These are phyloP conservation scores for Cryptococcus sp. DNA, from an alignment of 1,284 basidiomycete genomes.

Conservation along the genomic window DNA sequence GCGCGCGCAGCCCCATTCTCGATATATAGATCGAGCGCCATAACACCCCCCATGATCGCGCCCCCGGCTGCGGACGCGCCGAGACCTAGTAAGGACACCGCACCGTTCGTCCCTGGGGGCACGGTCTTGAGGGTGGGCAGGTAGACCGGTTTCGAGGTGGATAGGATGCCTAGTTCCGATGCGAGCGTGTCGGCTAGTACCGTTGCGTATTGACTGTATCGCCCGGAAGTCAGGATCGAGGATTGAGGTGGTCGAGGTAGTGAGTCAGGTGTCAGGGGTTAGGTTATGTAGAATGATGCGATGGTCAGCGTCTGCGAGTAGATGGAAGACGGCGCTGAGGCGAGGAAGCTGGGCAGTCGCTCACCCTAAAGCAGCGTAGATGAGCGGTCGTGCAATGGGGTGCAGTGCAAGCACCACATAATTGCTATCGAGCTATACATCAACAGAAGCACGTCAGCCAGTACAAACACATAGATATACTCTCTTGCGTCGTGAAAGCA, in stretches of 20 bases:
- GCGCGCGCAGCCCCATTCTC: slow-evolving; percentile 63
- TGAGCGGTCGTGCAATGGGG: slow-evolving; percentile 29
- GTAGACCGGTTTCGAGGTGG: slow-evolving; percentile 66
- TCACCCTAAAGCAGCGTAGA: slow-evolving; percentile 64
- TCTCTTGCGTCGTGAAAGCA: background rate
- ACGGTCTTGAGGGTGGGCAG: slow-evolving; percentile 72
- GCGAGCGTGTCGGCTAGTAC: slow-evolving; percentile 43
- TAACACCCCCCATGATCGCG: slow-evolving; percentile 65
- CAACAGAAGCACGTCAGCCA: background rate
- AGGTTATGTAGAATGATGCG: too few species aligned
- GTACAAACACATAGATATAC: too few species aligned
- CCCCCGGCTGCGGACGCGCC: slow-evolving; percentile 74
- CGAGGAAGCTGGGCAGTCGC: slow-evolving; percentile 31
- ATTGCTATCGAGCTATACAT: slow-evolving; percentile 34
- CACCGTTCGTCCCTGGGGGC: slow-evolving; percentile 91
- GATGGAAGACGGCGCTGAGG: too few species aligned
- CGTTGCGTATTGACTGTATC: slow-evolving; percentile 32
- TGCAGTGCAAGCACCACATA: slow-evolving; percentile 12
- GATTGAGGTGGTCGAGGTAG: background rate
- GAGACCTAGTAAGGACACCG: slow-evolving; percentile 73
- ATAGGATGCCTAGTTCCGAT: slow-evolving; percentile 72
- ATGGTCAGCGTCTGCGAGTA: too few species aligned
- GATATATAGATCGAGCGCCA: slow-evolving; percentile 62
- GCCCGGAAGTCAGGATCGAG: background rate
- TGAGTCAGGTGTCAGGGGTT: background rate